Percentiles rank a stretch among this genome's conserved stretches.
Evolutionary conservation across 2,329 filamentous ascomycete species (phyloP).

Genomic region (Chrysoporthe puriensis): DNA sequence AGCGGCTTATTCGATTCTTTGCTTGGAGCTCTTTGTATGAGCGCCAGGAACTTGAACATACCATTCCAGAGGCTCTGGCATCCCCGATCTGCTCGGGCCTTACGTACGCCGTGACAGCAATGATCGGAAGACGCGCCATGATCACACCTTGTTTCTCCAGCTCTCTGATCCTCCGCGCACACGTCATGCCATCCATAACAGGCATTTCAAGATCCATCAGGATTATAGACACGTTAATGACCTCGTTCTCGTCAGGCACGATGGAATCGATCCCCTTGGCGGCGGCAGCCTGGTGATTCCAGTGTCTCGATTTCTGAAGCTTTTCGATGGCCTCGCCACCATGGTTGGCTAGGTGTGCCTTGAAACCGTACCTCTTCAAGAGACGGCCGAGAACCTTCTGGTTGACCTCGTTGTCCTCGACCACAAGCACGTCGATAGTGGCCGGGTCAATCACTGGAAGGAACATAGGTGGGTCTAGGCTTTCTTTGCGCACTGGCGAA

Average conservation of each 20-base stretch:
- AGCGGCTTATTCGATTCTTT: background rate
- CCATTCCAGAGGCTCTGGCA: slow-evolving; percentile 74
- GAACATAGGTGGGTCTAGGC: background rate
- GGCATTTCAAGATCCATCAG: slow-evolving; percentile 84
- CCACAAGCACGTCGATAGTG: slow-evolving; percentile 62
- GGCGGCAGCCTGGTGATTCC: slow-evolving; percentile 39
- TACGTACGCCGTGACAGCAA: slow-evolving; percentile 83
- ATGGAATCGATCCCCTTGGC: slow-evolving; percentile 17
- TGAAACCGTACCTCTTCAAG: slow-evolving; percentile 63
- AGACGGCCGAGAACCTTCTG: slow-evolving; percentile 66
- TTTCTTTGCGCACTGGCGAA: slow-evolving; percentile 35
- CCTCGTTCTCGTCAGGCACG: slow-evolving; percentile 45
- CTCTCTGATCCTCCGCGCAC: slow-evolving; percentile 69
- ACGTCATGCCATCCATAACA: slow-evolving; percentile 79
- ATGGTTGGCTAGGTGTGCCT: slow-evolving; percentile 66
- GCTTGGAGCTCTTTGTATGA: background rate
- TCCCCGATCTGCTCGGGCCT: slow-evolving; percentile 73
- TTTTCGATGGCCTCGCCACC: slow-evolving; percentile 60
- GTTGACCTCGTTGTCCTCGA: slow-evolving; percentile 71
- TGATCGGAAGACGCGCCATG: slow-evolving; percentile 71
- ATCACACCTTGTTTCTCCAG: slow-evolving; percentile 66
- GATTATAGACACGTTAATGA: slow-evolving; percentile 65
- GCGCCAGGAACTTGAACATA: slow-evolving; percentile 43
- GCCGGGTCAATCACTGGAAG: slow-evolving; percentile 38
- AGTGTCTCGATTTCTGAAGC: slow-evolving; percentile 59